Evolutionary conservation across 2,329 filamentous ascomycete genomes (phyloP).

Genomic region (Microsporum audouinii): DNA sequence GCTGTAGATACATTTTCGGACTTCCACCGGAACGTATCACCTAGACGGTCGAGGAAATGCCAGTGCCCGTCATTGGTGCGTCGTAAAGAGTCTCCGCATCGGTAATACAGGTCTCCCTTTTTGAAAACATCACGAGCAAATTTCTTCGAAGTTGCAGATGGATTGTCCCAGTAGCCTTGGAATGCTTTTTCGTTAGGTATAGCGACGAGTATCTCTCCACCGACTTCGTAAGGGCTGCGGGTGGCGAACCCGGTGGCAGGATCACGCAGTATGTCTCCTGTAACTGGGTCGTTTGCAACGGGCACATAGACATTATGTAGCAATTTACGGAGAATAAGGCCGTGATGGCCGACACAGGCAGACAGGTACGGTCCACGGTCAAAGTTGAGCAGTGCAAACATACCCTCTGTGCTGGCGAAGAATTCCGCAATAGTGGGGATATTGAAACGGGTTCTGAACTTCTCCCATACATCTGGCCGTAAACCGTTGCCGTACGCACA

Average conservation of each 20-base stretch:
- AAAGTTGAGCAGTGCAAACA: slow-evolving; percentile 51
- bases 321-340: slow-evolving; percentile 45
- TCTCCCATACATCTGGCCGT: slow-evolving; percentile 54
- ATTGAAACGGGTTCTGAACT: slow-evolving; percentile 38
- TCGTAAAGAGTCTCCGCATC: slow-evolving; percentile 55
- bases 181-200: slow-evolving; percentile 49
- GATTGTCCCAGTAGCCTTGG: slow-evolving; percentile 59
- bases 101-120: slow-evolving; percentile 58
- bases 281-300: slow-evolving; percentile 56
- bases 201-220: slow-evolving; percentile 64
- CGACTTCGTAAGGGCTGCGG: slow-evolving; percentile 52
- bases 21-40: slow-evolving; percentile 68
- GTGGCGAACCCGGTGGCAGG: slow-evolving; percentile 56
- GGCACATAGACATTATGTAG: slow-evolving; percentile 50
- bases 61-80: slow-evolving; percentile 52
- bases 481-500: slow-evolving; percentile 41
- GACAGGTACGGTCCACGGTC: slow-evolving; percentile 52
- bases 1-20: slow-evolving; percentile 56
- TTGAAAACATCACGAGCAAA: slow-evolving; percentile 53
- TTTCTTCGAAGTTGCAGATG: slow-evolving; percentile 55
- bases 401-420: slow-evolving; percentile 66
- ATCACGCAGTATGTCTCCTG: slow-evolving; percentile 55
- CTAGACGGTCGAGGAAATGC: slow-evolving; percentile 59
- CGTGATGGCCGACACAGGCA: slow-evolving; percentile 60
- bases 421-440: slow-evolving; percentile 54